phyloP scores from a whole-genome alignment of 768 basidiomycete species.

The Termitomyces sp. region DNA sequence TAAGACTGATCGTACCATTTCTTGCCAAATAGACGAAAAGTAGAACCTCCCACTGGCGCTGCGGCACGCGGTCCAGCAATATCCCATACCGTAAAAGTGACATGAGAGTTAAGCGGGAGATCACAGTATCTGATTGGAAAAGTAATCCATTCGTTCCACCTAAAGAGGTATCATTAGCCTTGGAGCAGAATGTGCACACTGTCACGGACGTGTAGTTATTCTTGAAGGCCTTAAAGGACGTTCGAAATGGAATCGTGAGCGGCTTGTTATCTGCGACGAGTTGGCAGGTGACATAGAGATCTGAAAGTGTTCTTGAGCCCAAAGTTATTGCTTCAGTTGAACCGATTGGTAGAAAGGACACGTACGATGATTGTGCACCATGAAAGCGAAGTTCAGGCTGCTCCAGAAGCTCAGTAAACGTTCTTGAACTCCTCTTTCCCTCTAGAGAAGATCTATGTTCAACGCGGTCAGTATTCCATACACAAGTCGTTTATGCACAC shows the following conservation, averaged over 20 bases:
- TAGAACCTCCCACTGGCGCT: constrained; percentile 86
- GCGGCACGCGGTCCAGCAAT: constrained; percentile 79
- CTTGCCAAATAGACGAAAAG: constrained; percentile 87
- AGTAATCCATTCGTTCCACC: constrained; percentile 94
- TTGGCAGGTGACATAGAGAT: constrained; percentile 91
- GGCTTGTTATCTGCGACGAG: constrained; percentile 92
- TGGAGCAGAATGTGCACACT: background rate
- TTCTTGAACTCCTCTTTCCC: constrained; percentile 65
- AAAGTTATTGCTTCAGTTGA: constrained; percentile 23
- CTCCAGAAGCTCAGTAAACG: constrained; percentile 78
- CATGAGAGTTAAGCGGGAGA: constrained; percentile 81
- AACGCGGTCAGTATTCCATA: background rate
- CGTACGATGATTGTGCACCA: constrained; percentile 77
- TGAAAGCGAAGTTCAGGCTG: constrained; percentile 79
- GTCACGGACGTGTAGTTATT: constrained; percentile 63
- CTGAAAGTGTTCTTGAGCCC: constrained; percentile 70
- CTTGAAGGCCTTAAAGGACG: constrained; percentile 91
- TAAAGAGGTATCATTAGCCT: constrained; percentile 2
- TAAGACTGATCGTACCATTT: constrained; percentile 58
- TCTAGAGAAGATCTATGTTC: constrained; percentile 72
- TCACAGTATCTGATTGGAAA: constrained; percentile 93
- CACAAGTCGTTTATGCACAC: background rate
- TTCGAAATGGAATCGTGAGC: constrained; percentile 86
- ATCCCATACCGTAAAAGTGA: constrained; percentile 96
- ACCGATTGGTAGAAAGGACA: constrained; percentile 11